These are phyloP conservation scores for Starmerella floricola DNA, from an alignment of 805 yeast genomes.

Conservation along the genomic window DNA sequence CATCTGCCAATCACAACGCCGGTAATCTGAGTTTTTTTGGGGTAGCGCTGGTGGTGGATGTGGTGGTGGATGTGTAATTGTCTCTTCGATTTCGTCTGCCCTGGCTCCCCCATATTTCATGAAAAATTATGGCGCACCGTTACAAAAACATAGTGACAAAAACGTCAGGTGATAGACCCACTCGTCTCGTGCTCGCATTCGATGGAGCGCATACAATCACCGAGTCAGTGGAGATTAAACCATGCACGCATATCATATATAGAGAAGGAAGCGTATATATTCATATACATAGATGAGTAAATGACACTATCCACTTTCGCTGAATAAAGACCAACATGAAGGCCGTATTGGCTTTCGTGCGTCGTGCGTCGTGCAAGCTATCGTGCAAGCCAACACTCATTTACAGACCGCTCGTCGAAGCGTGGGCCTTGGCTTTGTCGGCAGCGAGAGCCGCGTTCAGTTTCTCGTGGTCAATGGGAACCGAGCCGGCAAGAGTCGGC, in stretches of 20 bases:
- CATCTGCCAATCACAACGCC: constrained; percentile 1
- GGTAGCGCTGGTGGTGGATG: too few species aligned
- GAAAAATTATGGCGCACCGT: too few species aligned
- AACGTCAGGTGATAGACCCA: too few species aligned
- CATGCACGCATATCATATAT: background rate
- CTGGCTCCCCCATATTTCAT: too few species aligned
- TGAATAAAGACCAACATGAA: too few species aligned
- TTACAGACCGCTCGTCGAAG: constrained; percentile 6
- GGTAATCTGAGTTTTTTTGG: background rate
- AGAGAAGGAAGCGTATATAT: background rate
- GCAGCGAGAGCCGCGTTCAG: constrained; percentile 14
- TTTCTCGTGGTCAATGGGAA: constrained; percentile 23
- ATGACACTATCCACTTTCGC: background rate
- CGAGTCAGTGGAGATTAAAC: background rate
- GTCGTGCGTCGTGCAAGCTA: too few species aligned
- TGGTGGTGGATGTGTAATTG: too few species aligned
- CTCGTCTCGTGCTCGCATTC: too few species aligned
- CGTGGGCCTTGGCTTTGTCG: constrained; percentile 16
- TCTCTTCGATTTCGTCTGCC: too few species aligned
- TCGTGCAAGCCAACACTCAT: background rate
- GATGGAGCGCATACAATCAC: too few species aligned
- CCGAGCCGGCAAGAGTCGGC: constrained; percentile 28
- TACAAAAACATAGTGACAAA: too few species aligned
- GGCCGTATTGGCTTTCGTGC: too few species aligned
- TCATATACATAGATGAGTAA: background rate